phyloP scores from a whole-genome alignment of 306 rosid genomes.

The Purshia tridentata region DNA sequence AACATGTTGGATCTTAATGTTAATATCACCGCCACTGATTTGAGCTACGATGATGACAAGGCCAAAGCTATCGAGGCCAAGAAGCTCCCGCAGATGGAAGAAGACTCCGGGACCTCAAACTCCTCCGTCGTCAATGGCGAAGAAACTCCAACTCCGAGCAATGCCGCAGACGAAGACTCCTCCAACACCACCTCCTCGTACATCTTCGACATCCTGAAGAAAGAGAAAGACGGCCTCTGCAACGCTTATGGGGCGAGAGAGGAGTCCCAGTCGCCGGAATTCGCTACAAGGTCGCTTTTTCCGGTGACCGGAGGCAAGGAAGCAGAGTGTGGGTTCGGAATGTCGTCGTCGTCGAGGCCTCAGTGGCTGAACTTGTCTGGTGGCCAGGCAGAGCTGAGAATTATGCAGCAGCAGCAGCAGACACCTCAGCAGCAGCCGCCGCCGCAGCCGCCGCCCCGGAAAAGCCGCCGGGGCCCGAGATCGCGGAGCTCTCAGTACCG shows the following conservation, averaged over 20 bases:
- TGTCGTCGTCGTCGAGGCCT: slow-evolving; percentile 29
- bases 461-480: slow-evolving; percentile 56
- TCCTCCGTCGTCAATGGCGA: slow-evolving; percentile 49
- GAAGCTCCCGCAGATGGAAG: slow-evolving; percentile 18
- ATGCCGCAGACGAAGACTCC: slow-evolving; percentile 30
- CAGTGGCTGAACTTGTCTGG: slow-evolving; percentile 49
- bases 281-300: slow-evolving; percentile 36
- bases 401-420: slow-evolving; percentile 38
- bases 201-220: slow-evolving; percentile 45
- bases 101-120: slow-evolving; percentile 40
- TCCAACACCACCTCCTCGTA: slow-evolving; percentile 31
- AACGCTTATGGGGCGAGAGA: neutral
- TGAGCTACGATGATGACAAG: slow-evolving; percentile 3
- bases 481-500: slow-evolving; percentile 67
- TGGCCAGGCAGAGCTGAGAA: slow-evolving; percentile 28
- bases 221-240: slow-evolving; percentile 3
- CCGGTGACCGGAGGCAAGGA: slow-evolving; percentile 33
- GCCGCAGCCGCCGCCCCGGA: slow-evolving; percentile 34
- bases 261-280: slow-evolving; percentile 12
- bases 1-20: slow-evolving; percentile 59
- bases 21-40: slow-evolving; percentile 6
- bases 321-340: slow-evolving; percentile 9
- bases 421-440: slow-evolving; percentile 32
- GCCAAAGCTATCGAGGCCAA: slow-evolving; percentile 19
- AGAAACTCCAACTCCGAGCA: slow-evolving; percentile 25